Evolutionary conservation across 208 protist genomes (phyloP).

Genomic region (Leishmania guyanensis): DNA sequence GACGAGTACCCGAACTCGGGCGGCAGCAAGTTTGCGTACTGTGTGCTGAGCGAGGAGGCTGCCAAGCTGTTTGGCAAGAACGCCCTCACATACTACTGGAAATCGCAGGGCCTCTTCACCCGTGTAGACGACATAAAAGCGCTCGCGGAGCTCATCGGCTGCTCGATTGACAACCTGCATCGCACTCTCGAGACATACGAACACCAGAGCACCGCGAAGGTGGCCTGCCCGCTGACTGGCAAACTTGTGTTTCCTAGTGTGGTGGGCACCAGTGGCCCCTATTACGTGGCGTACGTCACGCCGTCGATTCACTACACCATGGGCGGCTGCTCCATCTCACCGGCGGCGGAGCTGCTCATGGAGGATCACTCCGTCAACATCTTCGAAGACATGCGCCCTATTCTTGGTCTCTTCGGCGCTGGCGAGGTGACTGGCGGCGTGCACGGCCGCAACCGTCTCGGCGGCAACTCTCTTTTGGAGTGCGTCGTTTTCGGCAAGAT

Average conservation of each 20-base stretch:
- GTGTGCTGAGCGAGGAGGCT: conserved; percentile 81
- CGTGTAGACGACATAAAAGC: conserved; percentile 45
- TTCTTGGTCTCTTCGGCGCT: conserved; percentile 93
- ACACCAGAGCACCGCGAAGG: conserved; percentile 30
- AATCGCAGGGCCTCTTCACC: conserved; percentile 68
- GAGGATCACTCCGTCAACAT: conserved; percentile 15
- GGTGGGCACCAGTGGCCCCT: conserved; percentile 62
- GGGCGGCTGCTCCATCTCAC: conserved; percentile 94
- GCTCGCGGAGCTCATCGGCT: conserved; percentile 77
- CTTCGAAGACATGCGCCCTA: conserved; percentile 50
- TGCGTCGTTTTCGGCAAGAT: conserved; percentile 74
- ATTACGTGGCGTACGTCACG: conserved; percentile 89
- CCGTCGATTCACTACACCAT: conserved; percentile 98
- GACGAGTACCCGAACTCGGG: conserved; percentile 64
- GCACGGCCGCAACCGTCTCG: conserved; percentile 96
- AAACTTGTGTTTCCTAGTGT: conserved; percentile 82
- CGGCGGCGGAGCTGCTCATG: conserved; percentile 68
- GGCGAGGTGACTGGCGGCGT: conserved; percentile 97
- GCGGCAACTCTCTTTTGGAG: conserved; percentile 96
- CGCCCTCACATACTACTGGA: conserved; percentile 84
- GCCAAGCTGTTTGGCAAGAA: conserved; percentile 76
- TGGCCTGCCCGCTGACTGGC: conserved; percentile 55
- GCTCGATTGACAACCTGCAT: conserved; percentile 12
- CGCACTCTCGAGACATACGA: conserved; percentile 70
- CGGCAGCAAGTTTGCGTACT: conserved; percentile 78